Percentiles rank a stretch among this genome's conserved stretches.
Conservation (phyloP, 768 basidiomycete species). For the Amanita rubescens region DNA sequence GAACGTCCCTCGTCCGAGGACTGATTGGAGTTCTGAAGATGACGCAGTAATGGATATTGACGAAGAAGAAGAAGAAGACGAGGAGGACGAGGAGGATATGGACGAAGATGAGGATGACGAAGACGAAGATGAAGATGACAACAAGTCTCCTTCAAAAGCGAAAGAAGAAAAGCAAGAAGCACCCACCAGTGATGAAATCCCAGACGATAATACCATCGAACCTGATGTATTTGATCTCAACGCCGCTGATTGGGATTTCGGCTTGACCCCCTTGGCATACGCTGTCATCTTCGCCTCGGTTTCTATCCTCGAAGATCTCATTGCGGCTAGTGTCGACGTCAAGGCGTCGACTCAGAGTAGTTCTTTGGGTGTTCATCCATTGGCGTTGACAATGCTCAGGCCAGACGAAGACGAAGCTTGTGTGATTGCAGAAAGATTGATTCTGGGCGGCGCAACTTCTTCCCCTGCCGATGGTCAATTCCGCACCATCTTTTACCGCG, state of each 20-base stretch:
- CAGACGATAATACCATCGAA: slow-evolving; percentile 39
- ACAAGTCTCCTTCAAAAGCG: slow-evolving; percentile 7
- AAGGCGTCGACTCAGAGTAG: slow-evolving; percentile 26
- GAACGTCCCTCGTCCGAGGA: slow-evolving; percentile 39
- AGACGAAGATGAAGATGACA: slow-evolving; percentile 15
- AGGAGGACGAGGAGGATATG: slow-evolving; percentile 19
- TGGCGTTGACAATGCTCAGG: slow-evolving; percentile 32
- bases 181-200: slow-evolving; percentile 26
- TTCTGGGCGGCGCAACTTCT: slow-evolving; percentile 33
- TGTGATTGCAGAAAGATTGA: slow-evolving; percentile 31
- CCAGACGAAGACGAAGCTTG: slow-evolving; percentile 34
- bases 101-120: slow-evolving; percentile 21
- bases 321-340: slow-evolving; percentile 40
- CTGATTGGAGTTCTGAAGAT: slow-evolving; percentile 42
- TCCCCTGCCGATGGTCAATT: slow-evolving; percentile 31
- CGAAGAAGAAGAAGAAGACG: slow-evolving; percentile 27
- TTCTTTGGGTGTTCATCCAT: slow-evolving; percentile 27
- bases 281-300: slow-evolving; percentile 42
- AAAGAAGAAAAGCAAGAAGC: slow-evolving; percentile 13
- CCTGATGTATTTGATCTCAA: slow-evolving; percentile 53
- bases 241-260: slow-evolving; percentile 51
- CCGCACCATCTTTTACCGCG: slow-evolving; percentile 34
- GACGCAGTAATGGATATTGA: slow-evolving; percentile 28
- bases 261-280: slow-evolving; percentile 43
- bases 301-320: slow-evolving; percentile 36